Conservation (phyloP, 2,329 filamentous ascomycete genomes). For the Colletotrichum theobromicola region DNA sequence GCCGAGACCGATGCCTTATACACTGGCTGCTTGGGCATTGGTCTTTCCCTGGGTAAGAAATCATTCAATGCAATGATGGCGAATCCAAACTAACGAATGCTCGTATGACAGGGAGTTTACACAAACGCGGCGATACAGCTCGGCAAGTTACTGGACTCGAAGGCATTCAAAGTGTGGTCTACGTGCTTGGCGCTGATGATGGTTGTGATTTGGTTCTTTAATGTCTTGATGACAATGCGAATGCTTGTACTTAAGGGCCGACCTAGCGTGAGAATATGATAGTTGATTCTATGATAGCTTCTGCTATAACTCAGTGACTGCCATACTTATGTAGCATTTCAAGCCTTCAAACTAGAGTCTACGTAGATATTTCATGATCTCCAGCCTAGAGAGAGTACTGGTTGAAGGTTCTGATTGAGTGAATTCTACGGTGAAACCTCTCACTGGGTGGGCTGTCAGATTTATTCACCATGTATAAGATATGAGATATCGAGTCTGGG, state of each 20-base stretch:
- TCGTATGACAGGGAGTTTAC: constrained; percentile 37
- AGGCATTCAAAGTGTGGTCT: constrained; percentile 42
- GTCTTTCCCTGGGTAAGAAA: constrained; percentile 43
- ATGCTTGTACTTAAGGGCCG: neutral
- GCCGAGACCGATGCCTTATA: constrained; percentile 29
- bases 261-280: neutral
- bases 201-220: constrained; percentile 33
- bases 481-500: neutral
- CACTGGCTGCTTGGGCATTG: constrained; percentile 36
- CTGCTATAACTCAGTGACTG: fast-evolving
- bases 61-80: fast-evolving
- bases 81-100: neutral
- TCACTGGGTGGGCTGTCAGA: fast-evolving
- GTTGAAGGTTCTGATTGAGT: neutral
- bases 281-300: neutral
- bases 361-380: neutral
- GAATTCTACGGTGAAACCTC: neutral
- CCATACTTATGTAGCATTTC: neutral
- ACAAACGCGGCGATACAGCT: constrained; percentile 41
- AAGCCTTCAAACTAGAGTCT: neutral
- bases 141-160: constrained; percentile 40
- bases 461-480: fast-evolving
- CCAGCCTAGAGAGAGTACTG: fast-evolving
- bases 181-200: constrained; percentile 38
- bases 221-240: neutral